Evolutionary conservation across 2,329 filamentous ascomycete genomes (phyloP).

Genomic region (Calonectria crousiana): DNA sequence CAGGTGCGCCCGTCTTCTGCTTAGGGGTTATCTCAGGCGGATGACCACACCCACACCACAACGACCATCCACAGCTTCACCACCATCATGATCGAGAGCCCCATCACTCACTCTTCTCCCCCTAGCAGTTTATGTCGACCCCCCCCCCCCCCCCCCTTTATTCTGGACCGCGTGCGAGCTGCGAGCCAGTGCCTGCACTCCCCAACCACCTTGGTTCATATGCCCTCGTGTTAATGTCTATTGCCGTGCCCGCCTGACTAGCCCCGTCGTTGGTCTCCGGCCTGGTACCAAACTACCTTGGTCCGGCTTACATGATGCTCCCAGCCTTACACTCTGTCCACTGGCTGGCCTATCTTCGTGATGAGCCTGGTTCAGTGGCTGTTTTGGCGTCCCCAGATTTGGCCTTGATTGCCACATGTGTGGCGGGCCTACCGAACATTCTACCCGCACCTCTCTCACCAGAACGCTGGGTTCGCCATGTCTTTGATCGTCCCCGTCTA

Average conservation of each 20-base stretch:
- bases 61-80: slow-evolving; percentile 30
- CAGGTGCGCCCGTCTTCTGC: slow-evolving; percentile 33
- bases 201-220: slow-evolving; percentile 22
- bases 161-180: slow-evolving; percentile 19
- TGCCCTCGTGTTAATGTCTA: slow-evolving; percentile 34
- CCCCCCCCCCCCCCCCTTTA: slow-evolving; percentile 37
- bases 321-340: neutral
- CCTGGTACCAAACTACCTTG: slow-evolving; percentile 8
- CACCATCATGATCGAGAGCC: slow-evolving; percentile 34
- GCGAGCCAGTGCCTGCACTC: slow-evolving; percentile 19
- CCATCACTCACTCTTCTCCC: slow-evolving; percentile 35
- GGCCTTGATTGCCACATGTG: slow-evolving; percentile 28
- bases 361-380: slow-evolving; percentile 31
- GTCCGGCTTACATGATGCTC: slow-evolving; percentile 13
- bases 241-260: slow-evolving; percentile 32
- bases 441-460: slow-evolving; percentile 34
- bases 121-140: slow-evolving; percentile 24
- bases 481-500: slow-evolving; percentile 20
- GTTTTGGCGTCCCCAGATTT: slow-evolving; percentile 36
- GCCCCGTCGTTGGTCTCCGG: slow-evolving; percentile 10
- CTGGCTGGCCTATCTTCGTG: slow-evolving; percentile 11
- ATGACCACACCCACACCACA: slow-evolving; percentile 40
- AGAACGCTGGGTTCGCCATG: slow-evolving; percentile 28
- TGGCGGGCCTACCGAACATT: slow-evolving; percentile 39
- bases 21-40: slow-evolving; percentile 43